Percentiles rank a stretch among this genome's conserved stretches.
These are phyloP conservation scores for Akebia trifoliata DNA, from an alignment of 164 flowering plant species.

Conservation along the genomic window DNA sequence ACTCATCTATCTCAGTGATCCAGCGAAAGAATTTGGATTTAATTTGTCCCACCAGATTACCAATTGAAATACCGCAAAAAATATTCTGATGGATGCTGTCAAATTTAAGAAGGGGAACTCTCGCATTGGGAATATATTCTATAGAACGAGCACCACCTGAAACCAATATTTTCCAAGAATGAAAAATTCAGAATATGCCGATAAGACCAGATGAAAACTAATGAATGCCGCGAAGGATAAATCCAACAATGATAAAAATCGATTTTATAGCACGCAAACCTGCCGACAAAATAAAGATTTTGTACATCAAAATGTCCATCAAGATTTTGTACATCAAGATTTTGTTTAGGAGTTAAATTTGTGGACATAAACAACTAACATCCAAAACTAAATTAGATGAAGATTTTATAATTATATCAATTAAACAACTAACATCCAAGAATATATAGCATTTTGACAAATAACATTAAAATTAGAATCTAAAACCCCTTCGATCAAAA, in stretches of 20 bases:
- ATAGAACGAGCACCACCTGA: constrained; percentile 49
- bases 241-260: neutral
- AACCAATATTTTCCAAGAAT: constrained; percentile 2
- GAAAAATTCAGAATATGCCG: neutral
- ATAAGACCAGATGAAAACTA: neutral
- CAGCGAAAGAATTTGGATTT: constrained; percentile 75
- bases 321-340: too few species aligned
- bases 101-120: constrained; percentile 77
- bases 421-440: too few species aligned
- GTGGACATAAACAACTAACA: too few species aligned
- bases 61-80: constrained; percentile 83
- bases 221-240: neutral
- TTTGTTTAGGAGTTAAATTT: too few species aligned
- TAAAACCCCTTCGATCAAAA: too few species aligned
- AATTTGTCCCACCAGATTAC: constrained; percentile 63
- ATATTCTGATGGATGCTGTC: constrained; percentile 39
- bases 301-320: too few species aligned
- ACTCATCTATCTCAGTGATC: constrained; percentile 71
- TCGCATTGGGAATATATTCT: constrained; percentile 54
- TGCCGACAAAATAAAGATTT: too few species aligned
- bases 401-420: too few species aligned
- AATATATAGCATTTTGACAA: too few species aligned
- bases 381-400: too few species aligned
- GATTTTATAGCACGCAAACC: too few species aligned
- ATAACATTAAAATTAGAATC: too few species aligned